Evolutionary conservation across 495 filamentous ascomycete genomes (phyloP).

Genomic region (Penicillium angulare): DNA sequence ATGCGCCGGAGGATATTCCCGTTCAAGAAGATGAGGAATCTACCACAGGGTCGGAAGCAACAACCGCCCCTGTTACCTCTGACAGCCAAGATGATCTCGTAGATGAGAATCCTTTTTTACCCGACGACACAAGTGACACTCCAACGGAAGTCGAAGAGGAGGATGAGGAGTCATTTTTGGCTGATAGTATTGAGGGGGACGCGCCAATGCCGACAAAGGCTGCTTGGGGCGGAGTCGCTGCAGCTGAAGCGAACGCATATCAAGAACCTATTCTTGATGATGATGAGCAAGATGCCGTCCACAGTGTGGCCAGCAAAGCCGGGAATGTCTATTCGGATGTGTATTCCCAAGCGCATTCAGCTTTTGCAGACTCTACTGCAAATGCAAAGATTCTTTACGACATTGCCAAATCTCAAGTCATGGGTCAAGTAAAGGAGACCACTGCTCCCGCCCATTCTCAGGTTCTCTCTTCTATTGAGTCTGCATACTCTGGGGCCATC

Average conservation of each 20-base stretch:
- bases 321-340: conserved; percentile 48
- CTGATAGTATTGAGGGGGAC: conserved; percentile 4
- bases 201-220: conserved; percentile 2
- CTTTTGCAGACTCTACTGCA: conserved; percentile 59
- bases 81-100: not conserved
- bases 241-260: conserved; percentile 16
- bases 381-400: conserved; percentile 63
- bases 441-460: conserved; percentile 60
- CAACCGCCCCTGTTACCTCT: conserved; percentile 34
- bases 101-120: not conserved
- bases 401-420: conserved; percentile 63
- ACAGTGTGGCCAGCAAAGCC: conserved; percentile 50
- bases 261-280: conserved; percentile 45
- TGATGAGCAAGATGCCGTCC: conserved; percentile 45
- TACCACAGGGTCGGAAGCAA: conserved; percentile 24
- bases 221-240: conserved; percentile 25
- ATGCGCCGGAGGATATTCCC: conserved; percentile 22
- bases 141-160: not conserved
- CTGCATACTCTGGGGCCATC: conserved; percentile 65
- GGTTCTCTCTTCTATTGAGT: conserved; percentile 65
- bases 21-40: conserved; percentile 11
- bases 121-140: not conserved
- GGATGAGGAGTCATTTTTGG: not conserved
- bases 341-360: conserved; percentile 53
- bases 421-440: conserved; percentile 63